These are phyloP conservation scores for Scutellaria barbata DNA, from an alignment of 257 asterid genomes.

Conservation along the genomic window DNA sequence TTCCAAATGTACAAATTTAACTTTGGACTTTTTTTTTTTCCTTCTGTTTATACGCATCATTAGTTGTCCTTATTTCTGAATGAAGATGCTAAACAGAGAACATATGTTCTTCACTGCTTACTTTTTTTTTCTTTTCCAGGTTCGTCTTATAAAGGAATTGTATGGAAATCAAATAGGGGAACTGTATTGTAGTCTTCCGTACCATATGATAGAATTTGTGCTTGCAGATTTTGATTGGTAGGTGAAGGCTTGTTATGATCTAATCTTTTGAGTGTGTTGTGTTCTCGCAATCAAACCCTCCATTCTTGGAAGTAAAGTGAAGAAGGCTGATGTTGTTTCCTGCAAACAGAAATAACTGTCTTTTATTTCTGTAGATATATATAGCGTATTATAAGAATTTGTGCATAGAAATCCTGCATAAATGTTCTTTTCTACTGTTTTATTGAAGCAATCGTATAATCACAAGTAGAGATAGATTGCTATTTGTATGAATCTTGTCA, in stretches of 20 bases:
- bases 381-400: neutral
- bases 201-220: conserved; percentile 80
- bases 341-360: neutral
- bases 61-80: neutral
- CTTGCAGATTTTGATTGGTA: conserved; percentile 85
- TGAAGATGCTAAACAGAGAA: conserved; percentile 23
- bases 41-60: neutral
- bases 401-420: neutral
- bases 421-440: neutral
- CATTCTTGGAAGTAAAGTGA: neutral
- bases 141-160: conserved; percentile 90
- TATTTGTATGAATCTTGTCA: neutral
- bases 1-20: conserved; percentile 4
- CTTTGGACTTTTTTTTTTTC: neutral
- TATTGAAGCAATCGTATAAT: conserved; percentile 2
- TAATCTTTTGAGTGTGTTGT: conserved; percentile 18
- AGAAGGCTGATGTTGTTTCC: neutral
- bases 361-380: neutral
- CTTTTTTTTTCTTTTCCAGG: conserved; percentile 55
- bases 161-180: conserved; percentile 94
- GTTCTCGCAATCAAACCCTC: neutral
- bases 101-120: conserved; percentile 25
- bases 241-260: conserved; percentile 32
- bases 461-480: neutral
- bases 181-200: conserved; percentile 91